phyloP scores from a whole-genome alignment of 345 rosid species.

The Eucalyptus curtisii region DNA sequence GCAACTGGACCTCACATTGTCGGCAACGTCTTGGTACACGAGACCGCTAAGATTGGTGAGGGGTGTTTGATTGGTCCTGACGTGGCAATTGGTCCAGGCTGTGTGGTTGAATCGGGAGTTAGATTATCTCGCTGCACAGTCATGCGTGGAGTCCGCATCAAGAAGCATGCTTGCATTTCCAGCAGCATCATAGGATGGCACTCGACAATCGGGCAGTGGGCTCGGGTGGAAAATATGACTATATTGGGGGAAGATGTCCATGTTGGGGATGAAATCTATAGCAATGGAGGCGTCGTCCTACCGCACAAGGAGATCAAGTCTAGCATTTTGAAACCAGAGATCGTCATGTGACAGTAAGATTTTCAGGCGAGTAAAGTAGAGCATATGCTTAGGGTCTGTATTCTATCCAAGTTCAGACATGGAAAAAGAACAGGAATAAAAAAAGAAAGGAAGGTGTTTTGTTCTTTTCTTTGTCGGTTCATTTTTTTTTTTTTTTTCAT shows the following conservation, averaged over 20 bases:
- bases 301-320: conserved; percentile 97
- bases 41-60: conserved; percentile 85
- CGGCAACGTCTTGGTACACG: conserved; percentile 84
- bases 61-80: conserved; percentile 97
- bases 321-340: conserved; percentile 97
- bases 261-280: conserved; percentile 86
- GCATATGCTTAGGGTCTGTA: neutral
- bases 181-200: conserved; percentile 98
- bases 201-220: conserved; percentile 94
- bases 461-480: neutral
- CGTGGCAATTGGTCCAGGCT: conserved; percentile 93
- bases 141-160: conserved; percentile 92
- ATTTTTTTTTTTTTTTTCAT: neutral
- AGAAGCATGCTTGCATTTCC: conserved; percentile 92
- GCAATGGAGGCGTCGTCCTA: conserved; percentile 94
- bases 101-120: conserved; percentile 88
- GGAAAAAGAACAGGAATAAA: neutral
- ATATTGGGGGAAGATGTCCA: conserved; percentile 97
- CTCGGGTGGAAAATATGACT: conserved; percentile 96
- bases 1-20: conserved; percentile 53
- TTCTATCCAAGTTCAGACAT: neutral
- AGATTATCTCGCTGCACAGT: conserved; percentile 93
- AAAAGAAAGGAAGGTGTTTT: neutral
- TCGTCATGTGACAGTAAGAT: conserved; percentile 57
- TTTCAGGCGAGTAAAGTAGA: neutral